Evolutionary conservation across 306 rosid genomes (phyloP).

Genomic region (Vicia faba): DNA sequence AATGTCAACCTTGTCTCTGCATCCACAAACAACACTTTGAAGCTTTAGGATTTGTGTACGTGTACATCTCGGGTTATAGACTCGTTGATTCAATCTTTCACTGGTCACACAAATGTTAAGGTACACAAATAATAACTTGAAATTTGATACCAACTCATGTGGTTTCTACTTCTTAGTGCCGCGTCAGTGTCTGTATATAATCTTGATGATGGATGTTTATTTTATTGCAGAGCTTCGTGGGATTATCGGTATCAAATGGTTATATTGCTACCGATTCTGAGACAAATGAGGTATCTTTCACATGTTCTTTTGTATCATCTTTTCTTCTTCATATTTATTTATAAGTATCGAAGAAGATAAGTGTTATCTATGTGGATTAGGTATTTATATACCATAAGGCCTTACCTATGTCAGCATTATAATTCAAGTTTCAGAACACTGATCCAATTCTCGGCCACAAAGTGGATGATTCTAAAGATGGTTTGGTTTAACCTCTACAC

Average conservation of each 20-base stretch:
- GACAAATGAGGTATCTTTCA: slow-evolving; percentile 79
- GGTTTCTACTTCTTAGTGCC: neutral
- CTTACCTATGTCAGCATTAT: slow-evolving; percentile 92
- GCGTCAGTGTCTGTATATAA: neutral
- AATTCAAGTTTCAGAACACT: slow-evolving; percentile 77
- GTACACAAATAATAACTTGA: slow-evolving; percentile 44
- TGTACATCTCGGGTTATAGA: slow-evolving; percentile 80
- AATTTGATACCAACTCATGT: too few relatives aligned
- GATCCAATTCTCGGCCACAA: slow-evolving; percentile 74
- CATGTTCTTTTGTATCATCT: neutral
- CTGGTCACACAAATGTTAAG: slow-evolving; percentile 91
- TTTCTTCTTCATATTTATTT: slow-evolving; percentile 1
- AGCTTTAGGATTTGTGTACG: slow-evolving; percentile 94
- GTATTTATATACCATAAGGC: slow-evolving; percentile 96
- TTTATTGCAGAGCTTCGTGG: slow-evolving; percentile 88
- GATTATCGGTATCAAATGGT: slow-evolving; percentile 88
- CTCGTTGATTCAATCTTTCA: slow-evolving; percentile 73
- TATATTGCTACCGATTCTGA: slow-evolving; percentile 98
- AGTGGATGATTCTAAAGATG: slow-evolving; percentile 90
- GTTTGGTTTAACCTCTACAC: slow-evolving; percentile 48
- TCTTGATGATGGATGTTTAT: slow-evolving; percentile 38
- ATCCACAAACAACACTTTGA: slow-evolving; percentile 86
- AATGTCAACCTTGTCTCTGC: slow-evolving; percentile 70
- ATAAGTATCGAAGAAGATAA: slow-evolving; percentile 26
- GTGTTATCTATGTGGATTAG: slow-evolving; percentile 47